Percentiles rank a stretch among this genome's conserved stretches.
Conservation (phyloP, 257 asterid species). For the Petunia axillaris region DNA sequence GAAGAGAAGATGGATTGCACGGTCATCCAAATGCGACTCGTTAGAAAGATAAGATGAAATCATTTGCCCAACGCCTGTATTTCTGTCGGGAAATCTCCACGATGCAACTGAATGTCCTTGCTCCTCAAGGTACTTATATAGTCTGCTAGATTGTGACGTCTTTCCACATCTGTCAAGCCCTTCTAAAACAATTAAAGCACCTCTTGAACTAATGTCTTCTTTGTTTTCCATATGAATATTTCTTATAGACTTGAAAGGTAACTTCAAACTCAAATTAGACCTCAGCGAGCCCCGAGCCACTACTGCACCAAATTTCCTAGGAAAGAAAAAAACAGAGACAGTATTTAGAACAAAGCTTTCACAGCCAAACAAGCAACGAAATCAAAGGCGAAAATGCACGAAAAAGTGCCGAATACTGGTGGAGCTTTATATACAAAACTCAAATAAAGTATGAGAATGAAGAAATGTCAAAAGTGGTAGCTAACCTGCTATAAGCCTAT, state of each 20-base stretch:
- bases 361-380: neutral
- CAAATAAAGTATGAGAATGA: too few species aligned
- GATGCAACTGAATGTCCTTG: slow-evolving; percentile 74
- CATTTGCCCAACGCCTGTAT: slow-evolving; percentile 87
- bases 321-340: neutral
- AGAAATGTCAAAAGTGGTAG: too few species aligned
- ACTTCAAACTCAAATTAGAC: slow-evolving; percentile 37
- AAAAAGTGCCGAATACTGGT: too few species aligned
- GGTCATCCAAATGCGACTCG: slow-evolving; percentile 78
- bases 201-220: slow-evolving; percentile 52
- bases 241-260: slow-evolving; percentile 48
- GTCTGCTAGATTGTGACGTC: slow-evolving; percentile 75
- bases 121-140: slow-evolving; percentile 60
- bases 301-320: slow-evolving; percentile 15
- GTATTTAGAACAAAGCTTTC: neutral
- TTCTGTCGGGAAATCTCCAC: slow-evolving; percentile 94
- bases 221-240: slow-evolving; percentile 65
- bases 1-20: slow-evolving; percentile 83
- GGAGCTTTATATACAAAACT: too few species aligned
- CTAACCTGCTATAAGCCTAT: too few species aligned
- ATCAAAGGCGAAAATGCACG: too few species aligned
- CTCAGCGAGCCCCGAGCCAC: slow-evolving; percentile 32
- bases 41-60: slow-evolving; percentile 85
- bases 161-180: slow-evolving; percentile 92
- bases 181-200: slow-evolving; percentile 85